Percentiles rank a stretch among this genome's conserved stretches.
Evolutionary conservation across 805 yeast species (phyloP).

Genomic region (Candida maesae): DNA sequence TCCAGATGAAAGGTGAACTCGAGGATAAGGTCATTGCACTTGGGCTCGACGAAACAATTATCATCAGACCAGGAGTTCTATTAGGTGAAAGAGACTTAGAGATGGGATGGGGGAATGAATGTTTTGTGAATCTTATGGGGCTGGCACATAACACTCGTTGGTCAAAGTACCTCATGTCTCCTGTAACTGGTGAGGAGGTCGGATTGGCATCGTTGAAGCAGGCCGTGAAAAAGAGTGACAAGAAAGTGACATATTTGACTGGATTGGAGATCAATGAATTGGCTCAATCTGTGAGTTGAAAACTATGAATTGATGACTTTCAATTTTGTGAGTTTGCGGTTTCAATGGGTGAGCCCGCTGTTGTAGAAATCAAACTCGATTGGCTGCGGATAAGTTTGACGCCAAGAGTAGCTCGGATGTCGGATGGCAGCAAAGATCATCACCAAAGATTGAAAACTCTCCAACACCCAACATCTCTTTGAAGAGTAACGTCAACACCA

Average conservation of each 20-base stretch:
- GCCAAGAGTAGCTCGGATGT: too few relatives aligned
- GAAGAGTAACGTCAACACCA: too few relatives aligned
- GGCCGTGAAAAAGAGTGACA: neutral
- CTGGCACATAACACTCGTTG: neutral
- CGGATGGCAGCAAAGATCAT: too few relatives aligned
- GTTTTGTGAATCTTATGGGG: neutral
- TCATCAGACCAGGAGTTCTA: slow-evolving; percentile 73
- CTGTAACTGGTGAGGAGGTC: neutral
- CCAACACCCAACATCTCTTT: too few relatives aligned
- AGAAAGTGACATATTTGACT: neutral
- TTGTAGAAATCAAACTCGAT: too few relatives aligned
- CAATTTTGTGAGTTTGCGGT: too few relatives aligned
- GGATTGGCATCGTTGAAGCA: neutral
- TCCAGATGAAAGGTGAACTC: slow-evolving; percentile 67
- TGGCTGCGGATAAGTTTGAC: too few relatives aligned
- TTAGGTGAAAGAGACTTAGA: slow-evolving; percentile 43
- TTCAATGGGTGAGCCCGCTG: too few relatives aligned
- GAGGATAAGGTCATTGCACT: slow-evolving; percentile 64
- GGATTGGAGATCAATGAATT: neutral
- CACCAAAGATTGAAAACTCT: too few relatives aligned
- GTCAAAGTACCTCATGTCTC: neutral
- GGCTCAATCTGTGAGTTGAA: neutral
- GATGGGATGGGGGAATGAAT: neutral
- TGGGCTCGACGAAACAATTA: slow-evolving; percentile 66
- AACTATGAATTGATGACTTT: too few relatives aligned